phyloP scores from a whole-genome alignment of 2,329 filamentous ascomycete genomes.

The Diplocarpon rosae region DNA sequence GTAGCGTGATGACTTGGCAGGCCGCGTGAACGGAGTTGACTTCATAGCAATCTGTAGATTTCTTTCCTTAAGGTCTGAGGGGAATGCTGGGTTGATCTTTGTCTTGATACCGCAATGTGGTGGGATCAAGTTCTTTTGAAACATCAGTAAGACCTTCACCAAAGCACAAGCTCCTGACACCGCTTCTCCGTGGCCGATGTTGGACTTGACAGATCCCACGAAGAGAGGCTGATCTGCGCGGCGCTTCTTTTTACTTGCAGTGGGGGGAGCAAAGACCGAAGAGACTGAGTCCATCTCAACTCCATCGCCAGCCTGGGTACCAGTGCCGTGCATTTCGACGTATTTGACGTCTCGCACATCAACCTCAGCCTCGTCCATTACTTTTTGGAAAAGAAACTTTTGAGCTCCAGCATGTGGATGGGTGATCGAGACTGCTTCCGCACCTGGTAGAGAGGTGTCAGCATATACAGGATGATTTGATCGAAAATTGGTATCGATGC shows the following conservation, averaged over 20 bases:
- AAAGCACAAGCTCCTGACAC: constrained; percentile 20
- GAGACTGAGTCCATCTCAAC: constrained; percentile 74
- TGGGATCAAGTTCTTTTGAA: constrained; percentile 17
- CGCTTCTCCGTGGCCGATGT: constrained; percentile 13
- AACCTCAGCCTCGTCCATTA: constrained; percentile 60
- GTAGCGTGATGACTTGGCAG: constrained; percentile 31
- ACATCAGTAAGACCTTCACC: constrained; percentile 21
- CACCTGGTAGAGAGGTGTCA: constrained; percentile 33
- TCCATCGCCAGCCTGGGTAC: constrained; percentile 71
- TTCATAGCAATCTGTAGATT: constrained; percentile 34
- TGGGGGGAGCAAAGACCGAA: constrained; percentile 40
- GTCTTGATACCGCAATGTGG: constrained; percentile 20
- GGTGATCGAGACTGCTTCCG: constrained; percentile 70
- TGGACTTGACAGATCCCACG: constrained; percentile 3
- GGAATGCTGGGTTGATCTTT: constrained; percentile 21
- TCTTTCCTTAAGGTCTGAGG: constrained; percentile 28
- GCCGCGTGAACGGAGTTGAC: constrained; percentile 6
- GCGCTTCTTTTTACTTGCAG: background rate
- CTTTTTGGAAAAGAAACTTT: constrained; percentile 53
- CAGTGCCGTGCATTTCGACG: constrained; percentile 81
- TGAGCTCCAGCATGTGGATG: constrained; percentile 70
- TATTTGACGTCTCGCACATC: constrained; percentile 68
- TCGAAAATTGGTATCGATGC: no score
- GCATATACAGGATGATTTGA: no score
- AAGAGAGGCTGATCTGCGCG: background rate